phyloP scores from a whole-genome alignment of 768 basidiomycete genomes.

The Russula foetens region DNA sequence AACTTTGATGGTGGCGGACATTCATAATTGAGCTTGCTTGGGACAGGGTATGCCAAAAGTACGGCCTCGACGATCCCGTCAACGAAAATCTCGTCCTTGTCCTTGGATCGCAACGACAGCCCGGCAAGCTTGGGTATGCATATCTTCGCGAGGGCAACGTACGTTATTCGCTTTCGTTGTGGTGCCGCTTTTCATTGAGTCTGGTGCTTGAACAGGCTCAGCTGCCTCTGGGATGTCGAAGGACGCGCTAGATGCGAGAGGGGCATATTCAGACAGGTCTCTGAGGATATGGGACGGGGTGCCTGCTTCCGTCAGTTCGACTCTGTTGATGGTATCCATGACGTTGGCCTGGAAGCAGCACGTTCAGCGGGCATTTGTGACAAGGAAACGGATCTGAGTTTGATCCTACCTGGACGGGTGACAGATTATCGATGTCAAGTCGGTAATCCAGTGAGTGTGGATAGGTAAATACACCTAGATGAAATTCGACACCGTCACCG shows the following conservation, averaged over 20 bases:
- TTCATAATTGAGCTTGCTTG: constrained; percentile 91
- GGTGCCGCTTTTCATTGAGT: constrained; percentile 28
- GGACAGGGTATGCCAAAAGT: constrained; percentile 76
- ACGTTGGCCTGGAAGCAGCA: constrained; percentile 48
- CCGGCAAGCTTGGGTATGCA: constrained; percentile 78
- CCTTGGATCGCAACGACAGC: constrained; percentile 63
- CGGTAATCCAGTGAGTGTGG: constrained; percentile 77
- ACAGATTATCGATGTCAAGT: constrained; percentile 76
- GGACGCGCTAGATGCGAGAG: constrained; percentile 79
- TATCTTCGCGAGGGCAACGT: constrained; percentile 84
- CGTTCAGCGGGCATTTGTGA: background rate
- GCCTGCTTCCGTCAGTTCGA: constrained; percentile 56
- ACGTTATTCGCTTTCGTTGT: constrained; percentile 66
- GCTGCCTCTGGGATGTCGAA: constrained; percentile 43
- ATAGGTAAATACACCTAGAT: constrained; percentile 68
- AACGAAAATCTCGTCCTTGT: constrained; percentile 51
- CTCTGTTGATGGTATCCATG: constrained; percentile 55
- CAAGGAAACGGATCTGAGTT: background rate
- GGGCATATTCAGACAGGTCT: constrained; percentile 79
- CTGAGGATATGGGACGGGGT: constrained; percentile 67
- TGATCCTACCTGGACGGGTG: constrained; percentile 62
- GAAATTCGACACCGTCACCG: background rate
- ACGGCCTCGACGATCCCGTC: constrained; percentile 84
- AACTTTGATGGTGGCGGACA: constrained; percentile 85
- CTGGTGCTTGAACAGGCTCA: constrained; percentile 20